Base-by-base conservation (phyloP, 768 basidiomycete genomes). In the Calocera viscosa region DNA sequence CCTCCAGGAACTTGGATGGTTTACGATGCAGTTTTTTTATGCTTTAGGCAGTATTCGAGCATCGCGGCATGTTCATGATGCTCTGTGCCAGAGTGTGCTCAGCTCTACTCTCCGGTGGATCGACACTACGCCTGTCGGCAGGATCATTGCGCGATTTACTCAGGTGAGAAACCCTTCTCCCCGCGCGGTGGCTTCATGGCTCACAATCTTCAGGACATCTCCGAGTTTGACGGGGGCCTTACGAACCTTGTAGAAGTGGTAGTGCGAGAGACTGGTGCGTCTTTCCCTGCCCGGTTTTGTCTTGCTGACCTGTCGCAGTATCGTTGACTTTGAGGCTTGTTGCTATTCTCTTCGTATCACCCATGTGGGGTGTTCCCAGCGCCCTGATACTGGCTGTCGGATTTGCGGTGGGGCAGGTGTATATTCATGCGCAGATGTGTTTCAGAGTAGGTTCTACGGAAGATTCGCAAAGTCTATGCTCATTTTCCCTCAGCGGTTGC, bases 391-490 rank as follows among this genome's bases (percentile, higher is more conserved):
- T 76, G 17, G 67, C 79, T 0, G 2, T 82, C 12, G 85, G 84
- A 3, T 77, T 75, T 12, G 77, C 76, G 68, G 71, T 82, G 26
- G 82, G 82, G 33, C 78, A 80, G 40, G 72, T 84, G 14, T 85
- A 84, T 72, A 83, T 85, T 71, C 78, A 78, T 67, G 81, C 82
- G 2, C 84, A 86, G 69, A 76, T 84, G 17, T 78, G 80, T 16
- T 79, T 84, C 68, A 85, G 30, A 19, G 53, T 60, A 32, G 30
- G 26, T 5, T 5, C 7, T 5, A 5, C 7, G 14, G 35, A 5
- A 14, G 11, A 16, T 26, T 14, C 35, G 35, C 24, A 32, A 32
- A 26, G 10, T 5, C 11, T 22, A 3, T 26, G 26, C 53, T 60
- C 24, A 32, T 28, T 26, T 39, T 3, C 14, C 39, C 11, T 17